Conservation (phyloP, 768 basidiomycete species). For the Amanita molliuscula region DNA sequence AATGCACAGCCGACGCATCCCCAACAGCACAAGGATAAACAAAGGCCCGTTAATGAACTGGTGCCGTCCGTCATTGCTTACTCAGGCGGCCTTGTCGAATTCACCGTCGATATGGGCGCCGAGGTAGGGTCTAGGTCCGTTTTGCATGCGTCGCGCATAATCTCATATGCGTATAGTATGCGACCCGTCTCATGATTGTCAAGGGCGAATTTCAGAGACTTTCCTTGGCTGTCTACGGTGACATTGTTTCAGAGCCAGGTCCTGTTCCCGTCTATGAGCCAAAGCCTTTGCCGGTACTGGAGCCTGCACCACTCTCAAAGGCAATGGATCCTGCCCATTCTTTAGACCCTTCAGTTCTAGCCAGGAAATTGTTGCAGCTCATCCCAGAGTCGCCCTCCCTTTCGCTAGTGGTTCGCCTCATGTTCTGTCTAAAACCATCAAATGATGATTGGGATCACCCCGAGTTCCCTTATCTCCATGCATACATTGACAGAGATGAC, state of each 20-base stretch:
- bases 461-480: conserved; percentile 61
- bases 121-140: conserved; percentile 35
- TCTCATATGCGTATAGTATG: conserved; percentile 31
- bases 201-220: conserved; percentile 62
- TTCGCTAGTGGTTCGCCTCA: conserved; percentile 53
- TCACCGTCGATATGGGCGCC: conserved; percentile 54
- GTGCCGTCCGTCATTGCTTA: conserved; percentile 66
- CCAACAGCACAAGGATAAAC: conserved; percentile 42
- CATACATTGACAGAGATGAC: conserved; percentile 43
- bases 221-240: conserved; percentile 55
- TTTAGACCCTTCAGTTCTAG: conserved; percentile 50
- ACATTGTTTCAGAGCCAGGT: conserved; percentile 38
- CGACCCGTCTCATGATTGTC: conserved; percentile 73
- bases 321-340: conserved; percentile 52
- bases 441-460: conserved; percentile 75
- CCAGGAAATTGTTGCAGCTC: conserved; percentile 48
- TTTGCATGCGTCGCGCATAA: not conserved
- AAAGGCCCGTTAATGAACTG: conserved; percentile 59
- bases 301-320: conserved; percentile 32
- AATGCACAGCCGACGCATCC: conserved; percentile 50
- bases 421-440: conserved; percentile 72
- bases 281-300: conserved; percentile 22
- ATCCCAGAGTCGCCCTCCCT: conserved; percentile 57
- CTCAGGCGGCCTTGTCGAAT: conserved; percentile 57
- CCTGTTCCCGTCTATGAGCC: conserved; percentile 32